phyloP scores from a whole-genome alignment of 805 yeast genomes.

The Myxozyma neotropica region DNA sequence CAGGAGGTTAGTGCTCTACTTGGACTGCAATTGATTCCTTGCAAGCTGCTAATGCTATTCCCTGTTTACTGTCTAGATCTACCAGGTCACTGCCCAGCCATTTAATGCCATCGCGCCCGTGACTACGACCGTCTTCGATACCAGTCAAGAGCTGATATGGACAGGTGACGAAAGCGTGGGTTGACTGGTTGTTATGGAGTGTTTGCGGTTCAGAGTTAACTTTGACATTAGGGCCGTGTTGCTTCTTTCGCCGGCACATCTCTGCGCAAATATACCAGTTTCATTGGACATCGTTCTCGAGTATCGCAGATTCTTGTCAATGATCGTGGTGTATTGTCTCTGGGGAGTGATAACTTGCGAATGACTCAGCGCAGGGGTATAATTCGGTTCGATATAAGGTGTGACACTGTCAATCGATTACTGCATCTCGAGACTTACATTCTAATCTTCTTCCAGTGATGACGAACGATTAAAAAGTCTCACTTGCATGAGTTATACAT shows the following conservation, averaged over 20 bases:
- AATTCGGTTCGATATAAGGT: slow-evolving; percentile 41
- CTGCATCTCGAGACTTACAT: background rate
- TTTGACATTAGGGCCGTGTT: slow-evolving; percentile 42
- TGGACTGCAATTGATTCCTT: background rate
- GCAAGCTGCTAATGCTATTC: background rate
- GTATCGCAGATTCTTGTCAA: slow-evolving; percentile 58
- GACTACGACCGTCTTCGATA: slow-evolving; percentile 60
- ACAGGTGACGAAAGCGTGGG: slow-evolving; percentile 62
- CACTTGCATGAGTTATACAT: slow-evolving; percentile 38
- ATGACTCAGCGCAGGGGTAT: slow-evolving; percentile 63
- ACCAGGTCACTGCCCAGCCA: slow-evolving; percentile 20
- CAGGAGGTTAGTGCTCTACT: slow-evolving; percentile 21
- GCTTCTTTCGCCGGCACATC: slow-evolving; percentile 51
- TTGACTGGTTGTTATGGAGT: too few species aligned
- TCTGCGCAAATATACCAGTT: slow-evolving; percentile 60
- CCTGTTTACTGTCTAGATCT: slow-evolving; percentile 10
- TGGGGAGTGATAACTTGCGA: slow-evolving; percentile 55
- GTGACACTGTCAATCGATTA: background rate
- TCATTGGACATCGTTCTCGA: slow-evolving; percentile 54
- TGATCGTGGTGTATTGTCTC: slow-evolving; percentile 59
- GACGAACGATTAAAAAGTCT: slow-evolving; percentile 29
- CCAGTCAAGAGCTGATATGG: slow-evolving; percentile 79
- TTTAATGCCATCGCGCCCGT: slow-evolving; percentile 25
- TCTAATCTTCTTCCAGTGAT: slow-evolving; percentile 4
- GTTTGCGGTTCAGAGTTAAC: background rate